phyloP scores from a whole-genome alignment of 2,329 filamentous ascomycete species.

The Colletotrichum liriopes region DNA sequence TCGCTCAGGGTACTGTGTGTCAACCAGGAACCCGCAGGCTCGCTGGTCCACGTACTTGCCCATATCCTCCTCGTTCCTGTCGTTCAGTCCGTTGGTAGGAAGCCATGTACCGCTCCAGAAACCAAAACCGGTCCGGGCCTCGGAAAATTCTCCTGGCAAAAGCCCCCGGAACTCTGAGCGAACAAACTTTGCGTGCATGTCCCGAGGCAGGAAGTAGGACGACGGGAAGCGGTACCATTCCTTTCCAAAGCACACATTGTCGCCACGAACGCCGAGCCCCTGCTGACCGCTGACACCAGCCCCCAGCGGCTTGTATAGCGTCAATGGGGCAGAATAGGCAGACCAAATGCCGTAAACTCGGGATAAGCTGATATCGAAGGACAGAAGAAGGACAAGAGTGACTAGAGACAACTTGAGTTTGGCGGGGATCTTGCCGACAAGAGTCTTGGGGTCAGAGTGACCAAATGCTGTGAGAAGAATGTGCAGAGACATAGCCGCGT shows the following conservation, averaged over 20 bases:
- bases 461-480: slow-evolving; percentile 84
- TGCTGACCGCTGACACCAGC: slow-evolving; percentile 61
- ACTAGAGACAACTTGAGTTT: slow-evolving; percentile 80
- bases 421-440: slow-evolving; percentile 81
- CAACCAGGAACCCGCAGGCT: slow-evolving; percentile 87
- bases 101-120: slow-evolving; percentile 89
- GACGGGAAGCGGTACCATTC: slow-evolving; percentile 99
- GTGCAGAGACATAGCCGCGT: slow-evolving; percentile 88
- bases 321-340: slow-evolving; percentile 86
- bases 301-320: slow-evolving; percentile 78
- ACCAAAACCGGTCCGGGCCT: slow-evolving; percentile 78
- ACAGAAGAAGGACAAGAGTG: slow-evolving; percentile 72
- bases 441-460: slow-evolving; percentile 75
- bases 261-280: slow-evolving; percentile 71
- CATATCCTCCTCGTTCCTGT: slow-evolving; percentile 87
- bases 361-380: slow-evolving; percentile 76
- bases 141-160: slow-evolving; percentile 90
- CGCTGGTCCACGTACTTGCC: slow-evolving; percentile 87
- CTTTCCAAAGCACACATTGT: slow-evolving; percentile 90
- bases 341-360: slow-evolving; percentile 84
- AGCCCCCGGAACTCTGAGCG: slow-evolving; percentile 92
- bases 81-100: slow-evolving; percentile 89
- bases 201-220: slow-evolving; percentile 89
- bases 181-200: slow-evolving; percentile 89
- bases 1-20: slow-evolving; percentile 82